These are phyloP conservation scores for Fusarium sp. DNA, from an alignment of 2,329 filamentous ascomycete species.

Conservation along the genomic window DNA sequence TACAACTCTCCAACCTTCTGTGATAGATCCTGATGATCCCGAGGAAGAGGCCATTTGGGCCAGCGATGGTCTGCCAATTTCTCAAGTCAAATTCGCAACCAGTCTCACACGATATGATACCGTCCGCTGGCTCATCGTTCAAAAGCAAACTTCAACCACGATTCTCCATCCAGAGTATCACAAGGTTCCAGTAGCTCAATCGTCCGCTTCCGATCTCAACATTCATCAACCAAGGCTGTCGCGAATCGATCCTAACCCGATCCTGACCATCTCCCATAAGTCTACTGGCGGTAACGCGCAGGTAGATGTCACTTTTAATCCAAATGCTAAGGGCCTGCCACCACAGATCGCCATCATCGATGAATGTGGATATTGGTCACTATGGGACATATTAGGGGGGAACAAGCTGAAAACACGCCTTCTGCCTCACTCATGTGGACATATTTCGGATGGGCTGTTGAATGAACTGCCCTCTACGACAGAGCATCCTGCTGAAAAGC, in stretches of 20 bases:
- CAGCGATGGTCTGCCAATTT: slow-evolving; percentile 60
- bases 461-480: slow-evolving; percentile 45
- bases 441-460: slow-evolving; percentile 53
- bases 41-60: slow-evolving; percentile 65
- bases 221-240: slow-evolving; percentile 52
- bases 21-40: slow-evolving; percentile 52
- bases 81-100: slow-evolving; percentile 60
- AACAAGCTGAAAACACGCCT: slow-evolving; percentile 50
- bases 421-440: slow-evolving; percentile 52
- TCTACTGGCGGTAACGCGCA: slow-evolving; percentile 66
- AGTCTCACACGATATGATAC: slow-evolving; percentile 49
- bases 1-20: slow-evolving; percentile 57
- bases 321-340: slow-evolving; percentile 56
- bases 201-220: slow-evolving; percentile 1
- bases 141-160: slow-evolving; percentile 61
- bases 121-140: slow-evolving; percentile 63
- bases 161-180: slow-evolving; percentile 63
- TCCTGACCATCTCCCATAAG: slow-evolving; percentile 61
- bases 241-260: slow-evolving; percentile 63
- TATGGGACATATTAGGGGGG: slow-evolving; percentile 68
- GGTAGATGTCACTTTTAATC: slow-evolving; percentile 72
- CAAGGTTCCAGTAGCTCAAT: slow-evolving; percentile 46
- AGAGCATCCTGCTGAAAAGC: slow-evolving; percentile 47
- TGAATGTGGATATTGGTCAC: slow-evolving; percentile 70
- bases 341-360: slow-evolving; percentile 74